Conservation (phyloP, 2,329 filamentous ascomycete species). For the Parastagonospora avenae region DNA sequence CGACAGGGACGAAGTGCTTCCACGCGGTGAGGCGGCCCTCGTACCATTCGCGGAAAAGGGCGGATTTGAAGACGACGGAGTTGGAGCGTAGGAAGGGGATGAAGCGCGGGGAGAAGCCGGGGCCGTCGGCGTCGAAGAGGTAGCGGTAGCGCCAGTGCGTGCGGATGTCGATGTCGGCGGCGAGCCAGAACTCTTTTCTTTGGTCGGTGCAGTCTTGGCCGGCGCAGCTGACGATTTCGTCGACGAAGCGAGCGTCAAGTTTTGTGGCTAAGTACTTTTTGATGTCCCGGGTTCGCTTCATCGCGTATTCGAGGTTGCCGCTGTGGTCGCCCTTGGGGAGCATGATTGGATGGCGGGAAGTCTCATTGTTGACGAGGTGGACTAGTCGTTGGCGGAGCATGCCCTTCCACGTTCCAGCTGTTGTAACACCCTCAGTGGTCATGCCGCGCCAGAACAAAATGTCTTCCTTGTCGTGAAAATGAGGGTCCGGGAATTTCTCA, state of each 20-base stretch:
- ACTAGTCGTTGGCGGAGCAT: slow-evolving; percentile 74
- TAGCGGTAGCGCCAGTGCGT: slow-evolving; percentile 70
- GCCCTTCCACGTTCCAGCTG: slow-evolving; percentile 64
- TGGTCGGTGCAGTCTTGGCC: slow-evolving; percentile 60
- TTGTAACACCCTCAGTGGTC: slow-evolving; percentile 59
- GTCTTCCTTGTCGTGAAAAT: slow-evolving; percentile 67
- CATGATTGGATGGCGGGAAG: slow-evolving; percentile 37
- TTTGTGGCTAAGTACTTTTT: slow-evolving; percentile 58
- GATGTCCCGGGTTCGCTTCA: slow-evolving; percentile 59
- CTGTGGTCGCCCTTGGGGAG: slow-evolving; percentile 56
- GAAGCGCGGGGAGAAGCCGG: slow-evolving; percentile 69
- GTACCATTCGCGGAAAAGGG: slow-evolving; percentile 80
- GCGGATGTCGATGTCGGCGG: slow-evolving; percentile 56
- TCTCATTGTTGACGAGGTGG: slow-evolving; percentile 58
- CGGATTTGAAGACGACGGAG: slow-evolving; percentile 72
- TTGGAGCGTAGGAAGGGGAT: slow-evolving; percentile 68
- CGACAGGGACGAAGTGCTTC: slow-evolving; percentile 81
- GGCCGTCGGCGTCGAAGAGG: slow-evolving; percentile 73
- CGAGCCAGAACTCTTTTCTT: slow-evolving; percentile 57
- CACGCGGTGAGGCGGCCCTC: slow-evolving; percentile 75
- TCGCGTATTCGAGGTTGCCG: slow-evolving; percentile 60
- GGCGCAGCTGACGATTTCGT: slow-evolving; percentile 62
- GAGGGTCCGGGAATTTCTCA: slow-evolving; percentile 56
- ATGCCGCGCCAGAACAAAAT: slow-evolving; percentile 77
- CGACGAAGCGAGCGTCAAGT: slow-evolving; percentile 63